Evolutionary conservation across 2,329 filamentous ascomycete species (phyloP), one percentile per base, ranked within the genome.

Genomic region (Beauveria brongniartii): DNA sequence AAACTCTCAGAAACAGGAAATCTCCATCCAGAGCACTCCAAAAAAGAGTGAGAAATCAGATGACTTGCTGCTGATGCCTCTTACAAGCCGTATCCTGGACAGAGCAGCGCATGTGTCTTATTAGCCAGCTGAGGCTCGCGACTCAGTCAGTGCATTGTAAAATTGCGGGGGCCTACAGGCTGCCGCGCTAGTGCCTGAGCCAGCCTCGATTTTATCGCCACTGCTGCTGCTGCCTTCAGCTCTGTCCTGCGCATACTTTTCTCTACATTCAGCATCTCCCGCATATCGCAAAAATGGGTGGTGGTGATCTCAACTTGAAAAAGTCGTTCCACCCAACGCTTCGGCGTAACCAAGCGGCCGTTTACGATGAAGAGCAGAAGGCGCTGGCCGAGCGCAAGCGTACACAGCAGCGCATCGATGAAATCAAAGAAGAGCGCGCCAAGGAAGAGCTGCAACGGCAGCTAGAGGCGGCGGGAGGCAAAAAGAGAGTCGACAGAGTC

Each of bases 321-420:
- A 91, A 92, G 77, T 90, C 90, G 80, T 99, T 93, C 86, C 93
- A 99, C 77, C 93, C 94, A 63, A 86, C 87, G 68, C 82, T 97
- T 66, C 86, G 92, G 77, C 90, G 88, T 78, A 99, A 99, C 75
- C 94, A 96, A 79, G 85, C 86, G 74, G 85, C 85, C 72, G 92
- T 97, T 67, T 96, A 90, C 86, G 86, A 93, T 64, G 90, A 95
- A 74, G 92, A 97, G 72, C 88, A 94, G 73, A 90, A 91, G 66
- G 94, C 93, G 3, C 85, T 99, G 14, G 91, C 94, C 58, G 94
- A 99, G 80, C 89, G 94, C 75, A 97, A 97, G 73, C 88, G 89
- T 67, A 95, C 92, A 64, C 91, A 96, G 62, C 90, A 94, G 70
- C 87, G 96, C 64, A 85, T 92, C 69, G 92, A 95, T 70, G 94